Evolutionary conservation across 2,329 filamentous ascomycete species (phyloP).

Genomic region (Alternaria ventricosa): DNA sequence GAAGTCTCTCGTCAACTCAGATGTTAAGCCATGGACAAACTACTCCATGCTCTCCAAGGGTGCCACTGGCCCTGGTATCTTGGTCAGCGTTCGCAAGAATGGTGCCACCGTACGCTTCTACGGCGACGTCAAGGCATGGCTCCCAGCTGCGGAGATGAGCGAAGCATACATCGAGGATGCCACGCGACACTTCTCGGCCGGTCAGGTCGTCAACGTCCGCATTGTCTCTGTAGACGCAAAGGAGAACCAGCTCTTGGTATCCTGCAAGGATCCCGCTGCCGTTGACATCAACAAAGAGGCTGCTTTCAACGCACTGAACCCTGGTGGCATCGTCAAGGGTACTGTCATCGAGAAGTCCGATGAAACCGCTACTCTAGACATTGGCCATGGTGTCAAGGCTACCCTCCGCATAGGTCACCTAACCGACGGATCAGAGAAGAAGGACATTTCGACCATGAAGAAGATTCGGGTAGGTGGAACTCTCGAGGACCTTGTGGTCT

Average conservation of each 20-base stretch:
- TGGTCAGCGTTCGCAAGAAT: constrained; percentile 77
- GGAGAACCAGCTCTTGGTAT: constrained; percentile 77
- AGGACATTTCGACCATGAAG: constrained; percentile 77
- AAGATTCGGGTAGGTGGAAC: constrained; percentile 85
- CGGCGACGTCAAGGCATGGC: constrained; percentile 79
- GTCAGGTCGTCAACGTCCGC: constrained; percentile 90
- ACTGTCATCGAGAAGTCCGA: constrained; percentile 62
- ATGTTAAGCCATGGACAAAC: constrained; percentile 76
- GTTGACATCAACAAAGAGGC: constrained; percentile 78
- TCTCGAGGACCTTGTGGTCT: constrained; percentile 78
- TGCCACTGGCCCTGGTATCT: constrained; percentile 82
- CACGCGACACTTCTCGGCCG: constrained; percentile 83
- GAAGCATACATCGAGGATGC: constrained; percentile 94
- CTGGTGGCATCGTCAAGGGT: constrained; percentile 78
- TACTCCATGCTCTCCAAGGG: constrained; percentile 78
- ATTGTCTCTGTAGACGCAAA: constrained; percentile 80
- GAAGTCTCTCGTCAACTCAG: constrained; percentile 91
- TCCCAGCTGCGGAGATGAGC: constrained; percentile 96
- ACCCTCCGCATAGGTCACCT: constrained; percentile 79
- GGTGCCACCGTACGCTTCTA: constrained; percentile 96
- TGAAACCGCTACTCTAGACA: constrained; percentile 67
- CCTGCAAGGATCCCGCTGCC: constrained; percentile 86
- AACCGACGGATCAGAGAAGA: constrained; percentile 81
- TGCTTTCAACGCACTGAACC: constrained; percentile 74
- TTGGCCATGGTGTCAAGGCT: constrained; percentile 79